Conservation (phyloP, 1,284 basidiomycete species). For the Leccinum subfulvum region DNA sequence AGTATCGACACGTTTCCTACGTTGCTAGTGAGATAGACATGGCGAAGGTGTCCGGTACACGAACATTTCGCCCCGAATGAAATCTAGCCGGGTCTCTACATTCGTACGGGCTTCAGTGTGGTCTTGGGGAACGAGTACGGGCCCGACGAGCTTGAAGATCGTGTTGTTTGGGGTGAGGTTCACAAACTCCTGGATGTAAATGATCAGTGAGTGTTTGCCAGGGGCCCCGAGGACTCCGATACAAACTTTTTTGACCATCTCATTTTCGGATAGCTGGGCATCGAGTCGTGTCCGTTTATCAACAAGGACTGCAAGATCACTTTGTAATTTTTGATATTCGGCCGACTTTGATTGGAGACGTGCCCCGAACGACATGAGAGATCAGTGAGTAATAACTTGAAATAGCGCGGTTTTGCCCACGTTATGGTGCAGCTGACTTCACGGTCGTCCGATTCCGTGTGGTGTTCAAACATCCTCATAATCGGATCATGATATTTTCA, state of each 20-base stretch:
- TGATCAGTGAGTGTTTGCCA: background rate
- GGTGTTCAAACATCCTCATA: constrained; percentile 1
- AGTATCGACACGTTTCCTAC: constrained; percentile 76
- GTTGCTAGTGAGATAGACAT: constrained; percentile 9
- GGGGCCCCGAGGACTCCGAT: background rate
- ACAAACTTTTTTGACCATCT: constrained; percentile 84
- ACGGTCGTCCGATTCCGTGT: constrained; percentile 13
- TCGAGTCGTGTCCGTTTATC: constrained; percentile 83
- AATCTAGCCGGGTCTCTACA: constrained; percentile 89
- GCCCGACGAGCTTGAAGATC: constrained; percentile 92
- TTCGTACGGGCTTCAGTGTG: constrained; percentile 85
- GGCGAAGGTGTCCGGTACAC: constrained; percentile 30
- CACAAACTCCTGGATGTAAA: constrained; percentile 72
- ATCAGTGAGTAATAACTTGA: constrained; percentile 10
- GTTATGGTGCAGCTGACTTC: constrained; percentile 5
- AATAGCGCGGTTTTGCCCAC: constrained; percentile 13
- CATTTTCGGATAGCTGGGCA: constrained; percentile 89
- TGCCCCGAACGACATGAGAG: constrained; percentile 45
- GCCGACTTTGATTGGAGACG: constrained; percentile 63
- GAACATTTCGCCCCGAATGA: constrained; percentile 89
- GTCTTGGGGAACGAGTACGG: constrained; percentile 90
- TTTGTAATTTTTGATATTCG: constrained; percentile 81
- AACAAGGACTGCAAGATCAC: constrained; percentile 68
- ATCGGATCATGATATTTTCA: constrained; percentile 1
- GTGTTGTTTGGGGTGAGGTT: constrained; percentile 73